Conservation (phyloP, 768 basidiomycete species). For the Porphyrellus cyaneotinctus region DNA sequence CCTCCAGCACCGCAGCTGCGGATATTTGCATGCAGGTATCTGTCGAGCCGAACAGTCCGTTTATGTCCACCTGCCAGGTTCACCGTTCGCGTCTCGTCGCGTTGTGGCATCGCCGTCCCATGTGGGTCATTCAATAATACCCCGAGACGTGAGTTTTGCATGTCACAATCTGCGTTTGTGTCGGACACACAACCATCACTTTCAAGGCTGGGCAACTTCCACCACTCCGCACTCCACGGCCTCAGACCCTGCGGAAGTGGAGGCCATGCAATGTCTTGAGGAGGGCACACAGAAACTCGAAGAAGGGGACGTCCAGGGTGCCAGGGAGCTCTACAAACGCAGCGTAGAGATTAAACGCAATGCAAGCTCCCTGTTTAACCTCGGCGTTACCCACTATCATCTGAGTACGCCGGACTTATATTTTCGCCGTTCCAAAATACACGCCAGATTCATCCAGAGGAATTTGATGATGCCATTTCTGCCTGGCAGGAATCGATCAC, state of each 20-base stretch:
- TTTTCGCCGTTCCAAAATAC: conserved; percentile 13
- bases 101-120: conserved; percentile 4
- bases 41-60: conserved; percentile 23
- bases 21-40: conserved; percentile 15
- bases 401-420: conserved; percentile 53
- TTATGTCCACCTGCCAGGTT: conserved; percentile 19
- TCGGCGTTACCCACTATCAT: conserved; percentile 88
- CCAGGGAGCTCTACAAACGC: conserved; percentile 71
- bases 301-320: conserved; percentile 78
- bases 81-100: conserved; percentile 8
- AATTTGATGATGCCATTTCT: conserved; percentile 80
- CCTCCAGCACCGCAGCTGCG: conserved; percentile 23
- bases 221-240: conserved; percentile 78
- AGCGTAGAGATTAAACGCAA: conserved; percentile 77
- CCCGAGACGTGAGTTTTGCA: conserved; percentile 28
- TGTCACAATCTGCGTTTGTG: conserved; percentile 5
- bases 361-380: conserved; percentile 80
- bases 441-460: conserved; percentile 49
- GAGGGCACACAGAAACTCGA: conserved; percentile 81
- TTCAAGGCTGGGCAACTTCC: conserved; percentile 70
- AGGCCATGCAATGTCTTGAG: conserved; percentile 76
- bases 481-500: conserved; percentile 84
- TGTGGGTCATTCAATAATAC: conserved; percentile 3
- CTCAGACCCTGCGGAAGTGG: conserved; percentile 76
- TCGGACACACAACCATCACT: conserved; percentile 1